Percentiles rank a stretch among this genome's conserved stretches.
These are phyloP conservation scores for Chaetomiaceae sp. DNA, from an alignment of 2,329 filamentous ascomycete species.

Conservation along the genomic window DNA sequence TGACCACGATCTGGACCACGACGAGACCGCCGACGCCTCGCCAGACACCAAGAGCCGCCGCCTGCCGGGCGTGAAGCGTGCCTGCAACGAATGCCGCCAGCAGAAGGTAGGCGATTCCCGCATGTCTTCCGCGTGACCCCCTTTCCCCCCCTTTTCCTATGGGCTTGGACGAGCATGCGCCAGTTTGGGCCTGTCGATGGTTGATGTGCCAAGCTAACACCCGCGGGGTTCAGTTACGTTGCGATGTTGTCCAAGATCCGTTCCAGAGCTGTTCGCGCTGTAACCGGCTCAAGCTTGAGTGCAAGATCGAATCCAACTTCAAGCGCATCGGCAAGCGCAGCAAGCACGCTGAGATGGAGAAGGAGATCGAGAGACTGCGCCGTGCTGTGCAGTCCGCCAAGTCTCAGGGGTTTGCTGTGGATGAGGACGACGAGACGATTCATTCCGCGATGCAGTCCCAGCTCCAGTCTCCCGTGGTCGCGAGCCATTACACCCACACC, in stretches of 20 bases:
- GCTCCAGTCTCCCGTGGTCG: constrained; percentile 53
- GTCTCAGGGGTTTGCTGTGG: constrained; percentile 51
- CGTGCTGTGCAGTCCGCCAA: constrained; percentile 56
- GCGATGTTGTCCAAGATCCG: constrained; percentile 76
- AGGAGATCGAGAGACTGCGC: constrained; percentile 66
- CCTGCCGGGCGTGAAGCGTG: constrained; percentile 66
- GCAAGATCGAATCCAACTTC: constrained; percentile 84
- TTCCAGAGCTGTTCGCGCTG: constrained; percentile 73
- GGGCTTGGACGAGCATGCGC: no score
- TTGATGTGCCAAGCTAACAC: constrained; percentile 15
- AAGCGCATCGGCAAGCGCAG: constrained; percentile 75
- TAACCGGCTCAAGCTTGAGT: constrained; percentile 71
- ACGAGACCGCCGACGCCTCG: constrained; percentile 36
- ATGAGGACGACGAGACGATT: constrained; percentile 46
- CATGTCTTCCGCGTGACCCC: neutral
- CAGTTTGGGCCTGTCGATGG: neutral
- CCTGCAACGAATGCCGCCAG: constrained; percentile 79
- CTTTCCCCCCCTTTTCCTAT: no score
- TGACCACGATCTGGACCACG: constrained; percentile 43
- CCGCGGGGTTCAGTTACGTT: constrained; percentile 52
- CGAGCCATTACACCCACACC: constrained; percentile 52
- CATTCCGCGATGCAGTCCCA: constrained; percentile 38
- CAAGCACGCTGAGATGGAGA: constrained; percentile 81
- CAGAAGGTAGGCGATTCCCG: constrained; percentile 54
- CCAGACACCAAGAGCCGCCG: constrained; percentile 33